Base-by-base conservation (phyloP, 78 protist genomes). In the Dictyostelium firmibasis region DNA sequence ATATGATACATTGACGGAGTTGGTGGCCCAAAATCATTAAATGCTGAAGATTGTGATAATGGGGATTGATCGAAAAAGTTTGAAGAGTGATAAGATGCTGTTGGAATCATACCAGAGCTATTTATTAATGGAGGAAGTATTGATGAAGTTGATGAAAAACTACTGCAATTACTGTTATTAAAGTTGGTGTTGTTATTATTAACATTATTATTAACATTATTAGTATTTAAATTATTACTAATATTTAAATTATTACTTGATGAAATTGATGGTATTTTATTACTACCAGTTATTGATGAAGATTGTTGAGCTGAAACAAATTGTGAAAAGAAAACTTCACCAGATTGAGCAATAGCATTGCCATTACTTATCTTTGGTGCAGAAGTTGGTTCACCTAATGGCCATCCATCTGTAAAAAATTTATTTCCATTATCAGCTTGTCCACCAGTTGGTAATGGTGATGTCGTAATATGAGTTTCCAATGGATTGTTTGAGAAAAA, bases 41-140 rank as follows among this genome's bases (percentile, higher is more conserved):
- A 89, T 2, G 44, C 20, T 13, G 38, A 41, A 23, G 87, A 60
- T 4, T 69, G 35, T 67, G 88, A 81, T n/a, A 89, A 69, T 35
- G 94, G 94, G 23, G 94, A 89, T 81, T 89, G 94, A 47, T 89
- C 94, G 50, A 75, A 89, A 67, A 89, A 89, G 64, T 89, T 78
- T 25, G 87, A 64, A 36, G 78, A 81, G 36, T 69, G 94, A 81
- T 31, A 84, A 3, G 93, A 87, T 44, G 94, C 78, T 69, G 75
- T 69, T n/a, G 94, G 94, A 23, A 89, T 41, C 62, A 47, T 16
- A 50, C 94, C 87, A 29, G 88, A 64, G 14, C 74, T 64, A 33
- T 64, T 64, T 18, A 89, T 33, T 9, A 89, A 76, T 47, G 94
- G 94, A 69, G 94, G 94, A 16, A 89, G 33, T 38, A 89, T 25